Percentiles rank a stretch among this genome's conserved stretches.
Conservation (phyloP, 345 rosid genomes). For the Aquilaria malaccensis region DNA sequence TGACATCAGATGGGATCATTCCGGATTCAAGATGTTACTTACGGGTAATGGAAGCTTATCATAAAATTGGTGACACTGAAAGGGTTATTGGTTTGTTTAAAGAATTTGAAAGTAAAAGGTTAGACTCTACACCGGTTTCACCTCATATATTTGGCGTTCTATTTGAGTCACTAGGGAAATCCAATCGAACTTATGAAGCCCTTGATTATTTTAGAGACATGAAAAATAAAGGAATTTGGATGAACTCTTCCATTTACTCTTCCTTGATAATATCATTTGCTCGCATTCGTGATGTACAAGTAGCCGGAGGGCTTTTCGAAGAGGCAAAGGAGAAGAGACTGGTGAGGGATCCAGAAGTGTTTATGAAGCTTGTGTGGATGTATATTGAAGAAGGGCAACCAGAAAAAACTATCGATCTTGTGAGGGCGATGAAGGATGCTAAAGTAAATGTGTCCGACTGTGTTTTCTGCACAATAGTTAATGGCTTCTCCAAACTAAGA, state of each 20-base stretch:
- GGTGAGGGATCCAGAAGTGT: conserved; percentile 64
- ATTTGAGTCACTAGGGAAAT: conserved; percentile 50
- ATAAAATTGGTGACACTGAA: conserved; percentile 34
- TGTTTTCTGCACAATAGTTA: conserved; percentile 63
- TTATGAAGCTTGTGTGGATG: conserved; percentile 65
- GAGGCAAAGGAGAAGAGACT: conserved; percentile 51
- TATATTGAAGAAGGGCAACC: conserved; percentile 47
- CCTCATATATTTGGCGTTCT: conserved; percentile 32
- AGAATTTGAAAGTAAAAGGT: conserved; percentile 40
- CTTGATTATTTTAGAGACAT: conserved; percentile 46
- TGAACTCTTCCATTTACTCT: conserved; percentile 42
- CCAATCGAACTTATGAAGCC: conserved; percentile 63
- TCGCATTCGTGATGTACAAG: conserved; percentile 21
- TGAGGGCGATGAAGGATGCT: conserved; percentile 39
- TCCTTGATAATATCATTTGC: conserved; percentile 54
- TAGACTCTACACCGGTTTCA: conserved; percentile 26
- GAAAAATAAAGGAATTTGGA: conserved; percentile 39
- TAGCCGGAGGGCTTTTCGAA: conserved; percentile 46
- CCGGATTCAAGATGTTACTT: conserved; percentile 50
- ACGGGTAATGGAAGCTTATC: conserved; percentile 61
- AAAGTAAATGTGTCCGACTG: conserved; percentile 62
- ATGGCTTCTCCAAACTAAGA: conserved; percentile 54
- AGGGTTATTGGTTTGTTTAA: conserved; percentile 50
- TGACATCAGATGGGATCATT: conserved; percentile 36
- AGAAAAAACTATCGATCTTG: conserved; percentile 57